A percentile compares a stretch with the other conserved stretches of the same genome.
These are phyloP conservation scores for Phialophora verrucosa DNA, from an alignment of 2,329 filamentous ascomycete species.

Conservation along the genomic window DNA sequence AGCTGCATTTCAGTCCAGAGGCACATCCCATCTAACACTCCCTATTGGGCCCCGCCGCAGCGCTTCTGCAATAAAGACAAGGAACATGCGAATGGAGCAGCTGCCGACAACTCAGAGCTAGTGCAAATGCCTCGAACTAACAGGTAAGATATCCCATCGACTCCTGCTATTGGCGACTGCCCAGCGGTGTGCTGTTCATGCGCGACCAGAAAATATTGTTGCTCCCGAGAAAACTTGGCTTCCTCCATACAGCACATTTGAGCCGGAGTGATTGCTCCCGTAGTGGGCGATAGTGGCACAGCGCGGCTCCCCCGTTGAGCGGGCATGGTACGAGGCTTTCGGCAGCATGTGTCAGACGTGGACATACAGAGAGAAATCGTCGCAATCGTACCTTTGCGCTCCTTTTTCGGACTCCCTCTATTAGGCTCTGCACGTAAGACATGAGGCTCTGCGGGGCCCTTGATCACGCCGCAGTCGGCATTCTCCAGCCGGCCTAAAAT, in stretches of 20 bases:
- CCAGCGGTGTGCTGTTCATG: neutral
- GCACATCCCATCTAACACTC: no score
- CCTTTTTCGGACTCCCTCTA: neutral
- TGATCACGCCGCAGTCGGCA: neutral
- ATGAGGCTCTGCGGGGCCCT: neutral
- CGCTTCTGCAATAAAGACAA: neutral
- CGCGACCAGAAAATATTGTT: neutral
- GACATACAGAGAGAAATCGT: neutral
- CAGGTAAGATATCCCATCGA: neutral
- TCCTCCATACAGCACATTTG: slow-evolving; percentile 10
- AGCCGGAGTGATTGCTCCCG: neutral
- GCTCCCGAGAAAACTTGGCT: slow-evolving; percentile 1
- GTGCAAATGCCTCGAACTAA: neutral
- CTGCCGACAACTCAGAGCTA: neutral
- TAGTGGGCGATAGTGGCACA: neutral
- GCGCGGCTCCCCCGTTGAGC: neutral
- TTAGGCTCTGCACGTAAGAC: neutral
- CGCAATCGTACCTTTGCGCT: neutral
- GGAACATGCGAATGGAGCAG: neutral
- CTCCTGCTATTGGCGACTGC: neutral
- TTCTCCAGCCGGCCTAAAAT: neutral
- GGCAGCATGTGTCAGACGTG: neutral
- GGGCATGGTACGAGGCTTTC: neutral
- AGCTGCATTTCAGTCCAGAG: neutral
- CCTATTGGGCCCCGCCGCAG: neutral